These are phyloP conservation scores for Wickerhamiella alocasiicola DNA, from an alignment of 805 yeast genomes.

Conservation along the genomic window DNA sequence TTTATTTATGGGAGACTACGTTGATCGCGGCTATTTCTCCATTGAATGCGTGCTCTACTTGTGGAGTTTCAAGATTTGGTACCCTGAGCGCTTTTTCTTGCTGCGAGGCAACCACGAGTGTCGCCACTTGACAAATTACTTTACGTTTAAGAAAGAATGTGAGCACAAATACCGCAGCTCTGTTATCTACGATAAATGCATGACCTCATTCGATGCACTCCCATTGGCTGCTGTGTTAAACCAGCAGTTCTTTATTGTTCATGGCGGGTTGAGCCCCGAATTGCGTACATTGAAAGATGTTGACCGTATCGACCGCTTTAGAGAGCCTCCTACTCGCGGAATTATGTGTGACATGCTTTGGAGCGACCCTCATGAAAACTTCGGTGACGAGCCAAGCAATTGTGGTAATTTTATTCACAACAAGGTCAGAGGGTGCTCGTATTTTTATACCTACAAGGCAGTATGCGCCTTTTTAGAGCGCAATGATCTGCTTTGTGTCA, in stretches of 20 bases:
- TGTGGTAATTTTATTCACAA: conserved; percentile 44
- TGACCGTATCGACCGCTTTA: conserved; percentile 58
- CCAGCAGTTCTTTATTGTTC: conserved; percentile 88
- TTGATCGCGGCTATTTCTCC: conserved; percentile 86
- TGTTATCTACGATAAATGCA: conserved; percentile 56
- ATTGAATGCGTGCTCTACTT: conserved; percentile 58
- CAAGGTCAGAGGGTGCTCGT: conserved; percentile 82
- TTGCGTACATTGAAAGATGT: conserved; percentile 58
- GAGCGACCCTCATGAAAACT: conserved; percentile 92
- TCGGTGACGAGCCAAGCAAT: conserved; percentile 44
- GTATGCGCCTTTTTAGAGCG: conserved; percentile 64
- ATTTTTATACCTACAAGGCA: conserved; percentile 74
- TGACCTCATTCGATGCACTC: conserved; percentile 68
- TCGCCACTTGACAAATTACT: conserved; percentile 81
- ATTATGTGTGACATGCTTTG: conserved; percentile 88
- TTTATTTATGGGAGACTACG: conserved; percentile 85
- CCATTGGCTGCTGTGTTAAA: conserved; percentile 93
- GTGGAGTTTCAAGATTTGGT: conserved; percentile 66
- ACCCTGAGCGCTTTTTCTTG: conserved; percentile 63
- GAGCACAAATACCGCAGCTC: conserved; percentile 52
- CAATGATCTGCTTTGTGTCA: conserved; percentile 69
- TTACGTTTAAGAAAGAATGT: conserved; percentile 86
- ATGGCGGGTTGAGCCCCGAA: conserved; percentile 91
- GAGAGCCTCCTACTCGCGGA: conserved; percentile 89
- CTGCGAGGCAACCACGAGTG: conserved; percentile 94